Evolutionary conservation across 257 asterid species (phyloP).

Genomic region (Anisodus acutangulus): DNA sequence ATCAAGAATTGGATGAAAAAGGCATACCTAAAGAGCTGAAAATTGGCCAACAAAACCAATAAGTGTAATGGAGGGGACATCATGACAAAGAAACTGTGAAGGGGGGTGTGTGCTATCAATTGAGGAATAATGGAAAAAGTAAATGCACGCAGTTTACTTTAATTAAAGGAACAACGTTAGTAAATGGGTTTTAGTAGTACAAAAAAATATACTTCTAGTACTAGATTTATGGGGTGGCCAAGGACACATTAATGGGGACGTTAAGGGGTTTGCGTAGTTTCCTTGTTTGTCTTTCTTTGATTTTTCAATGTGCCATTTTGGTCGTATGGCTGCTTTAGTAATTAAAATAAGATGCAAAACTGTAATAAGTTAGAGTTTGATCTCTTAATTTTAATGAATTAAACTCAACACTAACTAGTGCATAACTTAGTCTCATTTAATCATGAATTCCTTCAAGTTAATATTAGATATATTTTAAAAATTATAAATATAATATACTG

Average conservation of each 20-base stretch:
- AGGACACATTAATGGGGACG: neutral
- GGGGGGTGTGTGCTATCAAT: neutral
- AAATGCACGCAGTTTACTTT: slow-evolving; percentile 6
- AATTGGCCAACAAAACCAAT: slow-evolving; percentile 1
- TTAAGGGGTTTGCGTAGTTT: neutral
- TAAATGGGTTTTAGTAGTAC: neutral
- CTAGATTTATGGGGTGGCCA: slow-evolving; percentile 15
- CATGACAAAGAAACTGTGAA: neutral
- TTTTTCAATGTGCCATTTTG: neutral
- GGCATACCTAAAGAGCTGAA: neutral
- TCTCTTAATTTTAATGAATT: no score
- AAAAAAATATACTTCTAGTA: neutral
- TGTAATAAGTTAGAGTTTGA: no score
- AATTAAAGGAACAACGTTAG: neutral
- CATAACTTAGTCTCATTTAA: no score
- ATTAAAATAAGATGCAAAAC: no score
- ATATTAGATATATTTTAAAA: no score
- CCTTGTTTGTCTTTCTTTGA: neutral
- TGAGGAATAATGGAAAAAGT: slow-evolving; percentile 3
- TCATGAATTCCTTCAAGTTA: no score
- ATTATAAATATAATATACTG: no score
- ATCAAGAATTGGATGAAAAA: neutral
- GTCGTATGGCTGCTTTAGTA: no score
- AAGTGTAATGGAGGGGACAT: neutral
- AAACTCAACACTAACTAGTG: no score